Evolutionary conservation across 495 filamentous ascomycete species (phyloP).

Genomic region (Pyronema omphalodes): DNA sequence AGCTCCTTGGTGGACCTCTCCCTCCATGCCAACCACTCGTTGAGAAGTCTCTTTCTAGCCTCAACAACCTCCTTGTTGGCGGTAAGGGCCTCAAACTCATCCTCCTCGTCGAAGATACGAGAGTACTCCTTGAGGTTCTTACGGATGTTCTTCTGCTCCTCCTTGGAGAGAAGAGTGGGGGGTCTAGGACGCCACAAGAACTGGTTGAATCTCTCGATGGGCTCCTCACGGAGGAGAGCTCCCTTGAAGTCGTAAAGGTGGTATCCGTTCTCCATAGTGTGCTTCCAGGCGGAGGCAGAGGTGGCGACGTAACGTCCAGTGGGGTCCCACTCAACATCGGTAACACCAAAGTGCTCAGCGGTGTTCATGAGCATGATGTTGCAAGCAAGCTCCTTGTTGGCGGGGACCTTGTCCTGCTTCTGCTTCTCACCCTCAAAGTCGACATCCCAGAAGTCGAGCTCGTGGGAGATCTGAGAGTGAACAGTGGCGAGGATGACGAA

Average conservation of each 20-base stretch:
- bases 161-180: slow-evolving; percentile 66
- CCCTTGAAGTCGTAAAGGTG: slow-evolving; percentile 95
- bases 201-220: slow-evolving; percentile 94
- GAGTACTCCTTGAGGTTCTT: slow-evolving; percentile 96
- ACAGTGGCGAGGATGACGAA: slow-evolving; percentile 89
- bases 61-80: slow-evolving; percentile 89
- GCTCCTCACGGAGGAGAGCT: slow-evolving; percentile 72
- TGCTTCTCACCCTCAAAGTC: slow-evolving; percentile 80
- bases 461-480: slow-evolving; percentile 75
- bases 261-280: slow-evolving; percentile 97
- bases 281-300: slow-evolving; percentile 86
- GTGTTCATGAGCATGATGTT: slow-evolving; percentile 87
- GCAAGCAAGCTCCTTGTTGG: slow-evolving; percentile 81
- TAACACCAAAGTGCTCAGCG: slow-evolving; percentile 89
- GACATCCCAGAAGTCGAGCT: slow-evolving; percentile 92
- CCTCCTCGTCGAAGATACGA: slow-evolving; percentile 85
- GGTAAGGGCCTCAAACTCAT: slow-evolving; percentile 73
- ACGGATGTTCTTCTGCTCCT: slow-evolving; percentile 92
- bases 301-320: slow-evolving; percentile 85
- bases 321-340: slow-evolving; percentile 94
- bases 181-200: slow-evolving; percentile 86
- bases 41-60: slow-evolving; percentile 58
- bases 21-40: slow-evolving; percentile 82
- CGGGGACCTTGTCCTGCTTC: slow-evolving; percentile 44
- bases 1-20: slow-evolving; percentile 55